Conservation (phyloP, 805 yeast genomes). For the Cyberlindnera americana region DNA sequence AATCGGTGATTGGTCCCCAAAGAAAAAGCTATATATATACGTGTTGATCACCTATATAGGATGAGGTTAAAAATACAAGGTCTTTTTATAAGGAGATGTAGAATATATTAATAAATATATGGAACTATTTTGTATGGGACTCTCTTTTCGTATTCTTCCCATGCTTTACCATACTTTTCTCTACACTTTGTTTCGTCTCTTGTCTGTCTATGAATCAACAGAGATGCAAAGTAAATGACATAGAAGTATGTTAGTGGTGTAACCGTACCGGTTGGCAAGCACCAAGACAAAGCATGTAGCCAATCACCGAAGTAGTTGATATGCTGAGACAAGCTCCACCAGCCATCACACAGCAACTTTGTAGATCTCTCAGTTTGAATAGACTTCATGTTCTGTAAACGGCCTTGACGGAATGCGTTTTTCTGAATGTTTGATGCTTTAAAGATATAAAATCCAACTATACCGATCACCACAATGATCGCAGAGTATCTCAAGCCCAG, state of each 20-base stretch:
- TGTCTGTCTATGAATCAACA: slow-evolving; percentile 81
- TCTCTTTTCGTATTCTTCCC: slow-evolving; percentile 74
- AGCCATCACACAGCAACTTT: slow-evolving; percentile 79
- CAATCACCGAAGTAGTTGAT: slow-evolving; percentile 96
- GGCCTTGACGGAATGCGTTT: slow-evolving; percentile 76
- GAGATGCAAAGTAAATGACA: slow-evolving; percentile 73
- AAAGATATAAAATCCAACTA: slow-evolving; percentile 76
- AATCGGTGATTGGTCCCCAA: not conserved
- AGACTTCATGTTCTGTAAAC: slow-evolving; percentile 61
- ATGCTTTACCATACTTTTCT: slow-evolving; percentile 77
- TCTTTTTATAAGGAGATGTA: no score
- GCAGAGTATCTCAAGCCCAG: slow-evolving; percentile 40
- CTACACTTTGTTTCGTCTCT: slow-evolving; percentile 93
- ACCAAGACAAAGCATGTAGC: slow-evolving; percentile 89
- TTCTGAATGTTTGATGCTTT: slow-evolving; percentile 82
- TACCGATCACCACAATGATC: slow-evolving; percentile 45
- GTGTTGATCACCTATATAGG: slow-evolving; percentile 1
- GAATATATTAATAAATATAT: slow-evolving; percentile 75
- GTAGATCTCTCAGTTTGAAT: slow-evolving; percentile 77
- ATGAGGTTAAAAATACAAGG: no score
- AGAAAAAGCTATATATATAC: not conserved
- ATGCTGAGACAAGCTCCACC: slow-evolving; percentile 96
- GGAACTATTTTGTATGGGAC: slow-evolving; percentile 94
- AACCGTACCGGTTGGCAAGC: slow-evolving; percentile 79
- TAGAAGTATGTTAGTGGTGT: slow-evolving; percentile 88